Evolutionary conservation across 179 eudicot species (phyloP).

Genomic region (Drosera spatulata): DNA sequence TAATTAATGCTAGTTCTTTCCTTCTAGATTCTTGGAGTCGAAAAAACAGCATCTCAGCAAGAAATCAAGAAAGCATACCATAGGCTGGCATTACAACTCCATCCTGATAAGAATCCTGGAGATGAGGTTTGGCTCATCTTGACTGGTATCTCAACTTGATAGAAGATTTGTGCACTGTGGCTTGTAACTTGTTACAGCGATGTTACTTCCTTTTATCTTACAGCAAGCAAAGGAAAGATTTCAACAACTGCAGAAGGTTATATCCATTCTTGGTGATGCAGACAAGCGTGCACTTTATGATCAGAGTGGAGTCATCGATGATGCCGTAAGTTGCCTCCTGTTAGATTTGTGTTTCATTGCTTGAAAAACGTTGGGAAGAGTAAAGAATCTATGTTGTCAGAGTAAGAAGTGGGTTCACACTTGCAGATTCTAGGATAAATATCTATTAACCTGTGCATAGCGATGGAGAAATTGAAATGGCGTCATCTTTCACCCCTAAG

Average conservation of each 20-base stretch:
- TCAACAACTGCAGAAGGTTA: conserved; percentile 93
- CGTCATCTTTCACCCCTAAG: too few species aligned
- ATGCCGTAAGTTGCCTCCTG: conserved; percentile 52
- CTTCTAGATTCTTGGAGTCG: conserved; percentile 80
- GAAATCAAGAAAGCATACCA: conserved; percentile 89
- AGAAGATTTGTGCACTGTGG: not conserved
- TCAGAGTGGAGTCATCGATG: conserved; percentile 90
- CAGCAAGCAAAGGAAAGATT: conserved; percentile 94
- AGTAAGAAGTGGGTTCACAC: too few species aligned
- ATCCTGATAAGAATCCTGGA: conserved; percentile 95
- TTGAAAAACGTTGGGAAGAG: too few species aligned
- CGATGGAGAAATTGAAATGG: too few species aligned
- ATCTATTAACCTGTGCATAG: too few species aligned
- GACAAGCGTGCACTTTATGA: conserved; percentile 93
- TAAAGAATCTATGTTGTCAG: too few species aligned
- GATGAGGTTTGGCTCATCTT: conserved; percentile 47
- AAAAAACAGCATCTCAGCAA: conserved; percentile 65
- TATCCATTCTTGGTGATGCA: conserved; percentile 90
- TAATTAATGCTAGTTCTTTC: too few species aligned
- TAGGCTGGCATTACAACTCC: conserved; percentile 80
- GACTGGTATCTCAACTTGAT: too few species aligned
- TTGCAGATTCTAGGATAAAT: too few species aligned
- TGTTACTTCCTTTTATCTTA: not conserved
- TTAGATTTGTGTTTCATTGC: not conserved
- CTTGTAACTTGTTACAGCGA: not conserved